A percentile compares a stretch with the other conserved stretches of the same genome.
Conservation (phyloP, 2,329 filamentous ascomycete genomes). For the Parascedosporium putredinis region DNA sequence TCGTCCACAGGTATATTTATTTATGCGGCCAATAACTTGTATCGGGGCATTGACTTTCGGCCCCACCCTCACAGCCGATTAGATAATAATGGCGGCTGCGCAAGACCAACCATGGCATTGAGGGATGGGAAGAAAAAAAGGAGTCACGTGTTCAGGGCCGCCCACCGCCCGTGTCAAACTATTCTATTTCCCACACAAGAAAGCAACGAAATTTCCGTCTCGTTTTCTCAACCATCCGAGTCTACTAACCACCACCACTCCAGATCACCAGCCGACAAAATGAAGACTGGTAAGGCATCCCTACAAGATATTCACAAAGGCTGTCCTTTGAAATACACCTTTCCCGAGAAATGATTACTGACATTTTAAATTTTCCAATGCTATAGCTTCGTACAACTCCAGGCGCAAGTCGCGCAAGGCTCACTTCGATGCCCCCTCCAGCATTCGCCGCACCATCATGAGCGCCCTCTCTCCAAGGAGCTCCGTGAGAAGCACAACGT, state of each 20-base stretch:
- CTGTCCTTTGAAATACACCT: neutral
- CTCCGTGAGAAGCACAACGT: conserved; percentile 99
- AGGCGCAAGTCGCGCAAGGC: conserved; percentile 98
- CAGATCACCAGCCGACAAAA: conserved; percentile 6
- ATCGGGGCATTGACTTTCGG: too few relatives aligned
- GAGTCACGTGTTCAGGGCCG: conserved; percentile 8
- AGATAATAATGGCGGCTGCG: too few relatives aligned
- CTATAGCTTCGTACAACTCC: conserved; percentile 61
- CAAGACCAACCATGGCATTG: too few relatives aligned
- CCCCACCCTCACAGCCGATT: too few relatives aligned
- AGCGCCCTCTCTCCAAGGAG: conserved; percentile 94
- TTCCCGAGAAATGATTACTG: neutral
- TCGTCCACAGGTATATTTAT: too few relatives aligned
- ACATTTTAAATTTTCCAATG: neutral
- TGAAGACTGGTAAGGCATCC: neutral
- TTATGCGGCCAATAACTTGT: too few relatives aligned
- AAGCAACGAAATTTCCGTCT: conserved; percentile 2
- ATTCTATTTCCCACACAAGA: conserved; percentile 1
- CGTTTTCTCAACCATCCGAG: conserved; percentile 5
- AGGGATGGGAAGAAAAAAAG: neutral
- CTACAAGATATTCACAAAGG: too few relatives aligned
- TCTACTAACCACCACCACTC: conserved; percentile 2
- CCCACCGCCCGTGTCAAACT: neutral
- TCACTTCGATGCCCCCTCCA: conserved; percentile 93
- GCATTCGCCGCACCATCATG: conserved; percentile 93